Evolutionary conservation across 1,284 basidiomycete genomes (phyloP).

Genomic region (Volvariella surrecta): DNA sequence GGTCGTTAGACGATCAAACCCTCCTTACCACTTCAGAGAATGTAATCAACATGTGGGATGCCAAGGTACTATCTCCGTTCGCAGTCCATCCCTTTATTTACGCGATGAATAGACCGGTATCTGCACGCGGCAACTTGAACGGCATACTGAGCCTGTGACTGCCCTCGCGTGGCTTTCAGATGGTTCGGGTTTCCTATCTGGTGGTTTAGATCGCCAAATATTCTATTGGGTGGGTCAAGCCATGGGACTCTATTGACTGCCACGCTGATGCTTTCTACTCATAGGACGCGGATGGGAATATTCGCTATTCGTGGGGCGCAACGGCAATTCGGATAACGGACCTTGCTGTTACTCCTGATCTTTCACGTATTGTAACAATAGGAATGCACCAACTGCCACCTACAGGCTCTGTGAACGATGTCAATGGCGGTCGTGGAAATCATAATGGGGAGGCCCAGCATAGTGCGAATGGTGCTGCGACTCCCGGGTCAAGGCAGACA

Average conservation of each 20-base stretch:
- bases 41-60: conserved; percentile 81
- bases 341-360: conserved; percentile 83
- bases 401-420: conserved; percentile 19
- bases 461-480: conserved; percentile 25
- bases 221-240: conserved; percentile 71
- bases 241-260: conserved; percentile 5
- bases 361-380: conserved; percentile 73
- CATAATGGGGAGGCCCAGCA: conserved; percentile 25
- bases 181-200: conserved; percentile 85
- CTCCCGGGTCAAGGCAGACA: conserved; percentile 28
- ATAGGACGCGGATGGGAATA: conserved; percentile 69
- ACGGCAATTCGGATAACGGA: conserved; percentile 85
- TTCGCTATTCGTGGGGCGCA: conserved; percentile 61
- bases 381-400: conserved; percentile 50
- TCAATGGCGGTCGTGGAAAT: conserved; percentile 19
- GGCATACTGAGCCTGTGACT: conserved; percentile 81
- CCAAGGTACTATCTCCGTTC: conserved; percentile 43
- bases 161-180: conserved; percentile 86
- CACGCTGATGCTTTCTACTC: conserved; percentile 11
- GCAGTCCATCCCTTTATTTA: not conserved
- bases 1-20: conserved; percentile 83
- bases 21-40: conserved; percentile 78
- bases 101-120: conserved; percentile 53
- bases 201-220: conserved; percentile 83
- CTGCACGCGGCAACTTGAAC: conserved; percentile 54